phyloP scores from a whole-genome alignment of 345 rosid genomes.

The Gossypium thurberi region DNA sequence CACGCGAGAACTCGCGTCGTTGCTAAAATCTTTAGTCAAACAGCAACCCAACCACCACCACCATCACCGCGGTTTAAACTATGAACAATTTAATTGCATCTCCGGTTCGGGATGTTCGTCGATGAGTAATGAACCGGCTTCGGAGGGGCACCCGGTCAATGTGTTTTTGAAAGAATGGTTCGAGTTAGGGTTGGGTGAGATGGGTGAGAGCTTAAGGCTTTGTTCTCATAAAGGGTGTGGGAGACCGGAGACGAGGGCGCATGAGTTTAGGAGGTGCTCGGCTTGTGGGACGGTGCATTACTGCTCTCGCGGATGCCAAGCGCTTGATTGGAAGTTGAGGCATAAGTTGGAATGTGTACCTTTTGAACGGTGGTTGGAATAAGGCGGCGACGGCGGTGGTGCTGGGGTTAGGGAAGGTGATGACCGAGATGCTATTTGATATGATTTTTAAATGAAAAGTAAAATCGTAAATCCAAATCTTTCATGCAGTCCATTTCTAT shows the following conservation, averaged over 20 bases:
- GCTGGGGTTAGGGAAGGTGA: slow-evolving; percentile 22
- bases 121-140: slow-evolving; percentile 27
- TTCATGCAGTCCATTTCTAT: not conserved
- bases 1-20: slow-evolving; percentile 45
- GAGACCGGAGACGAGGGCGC: slow-evolving; percentile 73
- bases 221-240: slow-evolving; percentile 60
- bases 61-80: not conserved
- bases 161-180: slow-evolving; percentile 55
- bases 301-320: slow-evolving; percentile 91
- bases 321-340: slow-evolving; percentile 76
- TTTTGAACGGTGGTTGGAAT: slow-evolving; percentile 39
- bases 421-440: not conserved
- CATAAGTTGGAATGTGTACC: slow-evolving; percentile 71
- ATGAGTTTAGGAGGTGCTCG: slow-evolving; percentile 81
- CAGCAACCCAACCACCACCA: not conserved
- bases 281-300: slow-evolving; percentile 80
- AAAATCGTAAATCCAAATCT: not conserved
- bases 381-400: slow-evolving; percentile 24
- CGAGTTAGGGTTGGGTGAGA: slow-evolving; percentile 21
- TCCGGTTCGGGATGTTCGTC: slow-evolving; percentile 15
- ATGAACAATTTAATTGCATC: not conserved
- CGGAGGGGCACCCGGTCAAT: slow-evolving; percentile 51
- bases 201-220: slow-evolving; percentile 25
- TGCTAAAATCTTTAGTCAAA: slow-evolving; percentile 20
- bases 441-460: not conserved